These are phyloP conservation scores for Phyllosticta paracitricarpa DNA, from an alignment of 2,329 filamentous ascomycete genomes.

Conservation along the genomic window DNA sequence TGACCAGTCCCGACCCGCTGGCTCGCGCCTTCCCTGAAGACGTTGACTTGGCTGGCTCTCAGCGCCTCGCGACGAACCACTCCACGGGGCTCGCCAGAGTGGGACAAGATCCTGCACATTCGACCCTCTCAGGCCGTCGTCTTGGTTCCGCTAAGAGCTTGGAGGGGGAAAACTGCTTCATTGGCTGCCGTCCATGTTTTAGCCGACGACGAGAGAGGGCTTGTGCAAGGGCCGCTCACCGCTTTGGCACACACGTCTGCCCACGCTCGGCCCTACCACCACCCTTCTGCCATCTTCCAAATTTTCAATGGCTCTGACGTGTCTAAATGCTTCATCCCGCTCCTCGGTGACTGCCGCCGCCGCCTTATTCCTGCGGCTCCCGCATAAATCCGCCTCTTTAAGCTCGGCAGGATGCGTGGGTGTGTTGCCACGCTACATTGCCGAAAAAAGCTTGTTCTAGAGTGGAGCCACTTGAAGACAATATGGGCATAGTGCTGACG, in stretches of 20 bases:
- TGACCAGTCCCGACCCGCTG: not conserved
- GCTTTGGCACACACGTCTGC: not conserved
- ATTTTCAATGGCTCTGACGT: no score
- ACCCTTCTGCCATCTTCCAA: no score
- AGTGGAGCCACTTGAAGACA: not conserved
- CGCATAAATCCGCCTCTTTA: not conserved
- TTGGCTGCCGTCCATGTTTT: not conserved
- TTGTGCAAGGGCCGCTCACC: not conserved
- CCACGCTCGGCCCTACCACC: not conserved
- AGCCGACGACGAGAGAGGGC: not conserved
- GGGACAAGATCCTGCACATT: not conserved
- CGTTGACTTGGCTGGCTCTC: not conserved
- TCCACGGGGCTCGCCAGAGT: not conserved
- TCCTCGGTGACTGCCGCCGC: not conserved
- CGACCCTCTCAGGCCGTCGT: no score
- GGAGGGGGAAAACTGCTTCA: no score
- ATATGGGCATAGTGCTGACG: not conserved
- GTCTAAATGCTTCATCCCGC: not conserved
- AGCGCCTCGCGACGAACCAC: not conserved
- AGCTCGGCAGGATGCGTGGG: not conserved
- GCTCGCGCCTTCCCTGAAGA: not conserved
- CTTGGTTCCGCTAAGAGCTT: no score
- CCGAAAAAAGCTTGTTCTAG: not conserved
- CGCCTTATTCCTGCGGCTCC: not conserved
- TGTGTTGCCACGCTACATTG: no score